Conservation (phyloP, 176 grass and related monocot genomes). For the Musa itinerans region DNA sequence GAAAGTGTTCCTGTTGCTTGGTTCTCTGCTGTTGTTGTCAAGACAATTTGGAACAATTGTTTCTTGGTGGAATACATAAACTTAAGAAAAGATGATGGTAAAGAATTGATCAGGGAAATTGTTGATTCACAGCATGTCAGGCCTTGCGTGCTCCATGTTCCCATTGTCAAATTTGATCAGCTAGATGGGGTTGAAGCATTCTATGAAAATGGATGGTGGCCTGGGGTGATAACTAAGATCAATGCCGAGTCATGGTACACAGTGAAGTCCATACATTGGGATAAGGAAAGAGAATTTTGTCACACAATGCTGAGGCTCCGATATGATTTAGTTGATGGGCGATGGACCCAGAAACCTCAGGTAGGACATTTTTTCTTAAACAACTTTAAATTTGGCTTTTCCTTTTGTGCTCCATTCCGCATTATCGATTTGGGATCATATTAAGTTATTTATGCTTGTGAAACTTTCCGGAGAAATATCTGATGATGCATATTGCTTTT, state of each 20-base stretch:
- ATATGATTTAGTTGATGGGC: slow-evolving; percentile 42
- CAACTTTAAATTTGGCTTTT: background rate
- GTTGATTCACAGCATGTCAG: slow-evolving; percentile 48
- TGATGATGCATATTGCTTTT: background rate
- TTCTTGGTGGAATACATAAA: slow-evolving; percentile 46
- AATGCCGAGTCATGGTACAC: slow-evolving; percentile 25
- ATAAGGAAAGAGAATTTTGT: slow-evolving; percentile 40
- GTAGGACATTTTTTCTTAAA: slow-evolving; percentile 25
- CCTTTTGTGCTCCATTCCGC: background rate
- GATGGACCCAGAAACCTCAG: slow-evolving; percentile 39
- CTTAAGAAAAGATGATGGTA: slow-evolving; percentile 11
- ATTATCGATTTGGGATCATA: background rate
- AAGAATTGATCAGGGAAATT: slow-evolving; percentile 31
- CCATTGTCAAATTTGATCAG: slow-evolving; percentile 31
- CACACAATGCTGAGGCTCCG: slow-evolving; percentile 42
- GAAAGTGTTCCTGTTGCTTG: background rate
- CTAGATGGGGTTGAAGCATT: slow-evolving; percentile 60
- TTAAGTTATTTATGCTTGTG: background rate
- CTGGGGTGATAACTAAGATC: slow-evolving; percentile 39
- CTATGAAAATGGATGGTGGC: slow-evolving; percentile 48
- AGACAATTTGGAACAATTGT: slow-evolving; percentile 52
- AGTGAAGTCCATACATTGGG: slow-evolving; percentile 32
- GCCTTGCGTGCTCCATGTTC: slow-evolving; percentile 31
- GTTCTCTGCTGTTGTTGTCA: slow-evolving; percentile 1
- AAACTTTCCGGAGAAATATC: background rate